These are phyloP conservation scores for Bremia lactucae DNA, from an alignment of 352 stramenopile species.

Conservation along the genomic window DNA sequence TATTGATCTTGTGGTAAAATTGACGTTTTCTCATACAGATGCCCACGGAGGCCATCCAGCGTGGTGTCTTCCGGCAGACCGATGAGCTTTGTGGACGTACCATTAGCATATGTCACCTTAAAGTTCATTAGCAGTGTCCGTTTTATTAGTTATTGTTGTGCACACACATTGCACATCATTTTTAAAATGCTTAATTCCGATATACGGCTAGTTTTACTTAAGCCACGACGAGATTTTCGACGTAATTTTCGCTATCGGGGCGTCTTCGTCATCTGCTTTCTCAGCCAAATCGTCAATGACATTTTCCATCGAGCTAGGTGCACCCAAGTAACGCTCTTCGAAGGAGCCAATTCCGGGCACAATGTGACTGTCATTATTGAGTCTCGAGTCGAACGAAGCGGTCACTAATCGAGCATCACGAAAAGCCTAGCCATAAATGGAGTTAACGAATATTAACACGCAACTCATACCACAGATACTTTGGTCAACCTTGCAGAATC, in stretches of 20 bases:
- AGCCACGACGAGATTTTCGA: slow-evolving; percentile 28
- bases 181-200: no score
- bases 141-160: no score
- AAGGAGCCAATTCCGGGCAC: slow-evolving; percentile 69
- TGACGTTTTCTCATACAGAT: slow-evolving; percentile 45
- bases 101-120: slow-evolving; percentile 69
- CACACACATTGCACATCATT: no score
- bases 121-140: slow-evolving; percentile 51
- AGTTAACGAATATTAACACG: neutral
- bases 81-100: slow-evolving; percentile 63
- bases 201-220: slow-evolving; percentile 24
- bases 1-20: slow-evolving; percentile 58
- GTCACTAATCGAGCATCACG: slow-evolving; percentile 65
- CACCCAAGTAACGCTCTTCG: slow-evolving; percentile 57
- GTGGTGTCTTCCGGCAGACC: slow-evolving; percentile 47
- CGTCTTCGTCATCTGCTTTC: slow-evolving; percentile 19
- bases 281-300: slow-evolving; percentile 20
- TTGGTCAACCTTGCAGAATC: slow-evolving; percentile 56
- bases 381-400: slow-evolving; percentile 59
- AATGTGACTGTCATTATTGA: slow-evolving; percentile 46
- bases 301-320: slow-evolving; percentile 24
- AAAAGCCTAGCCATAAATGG: slow-evolving; percentile 28
- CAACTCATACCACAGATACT: neutral
- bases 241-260: slow-evolving; percentile 33
- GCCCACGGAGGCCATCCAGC: slow-evolving; percentile 38